Conservation (phyloP, 176 grass and related monocot species). For the Zizania latifolia region DNA sequence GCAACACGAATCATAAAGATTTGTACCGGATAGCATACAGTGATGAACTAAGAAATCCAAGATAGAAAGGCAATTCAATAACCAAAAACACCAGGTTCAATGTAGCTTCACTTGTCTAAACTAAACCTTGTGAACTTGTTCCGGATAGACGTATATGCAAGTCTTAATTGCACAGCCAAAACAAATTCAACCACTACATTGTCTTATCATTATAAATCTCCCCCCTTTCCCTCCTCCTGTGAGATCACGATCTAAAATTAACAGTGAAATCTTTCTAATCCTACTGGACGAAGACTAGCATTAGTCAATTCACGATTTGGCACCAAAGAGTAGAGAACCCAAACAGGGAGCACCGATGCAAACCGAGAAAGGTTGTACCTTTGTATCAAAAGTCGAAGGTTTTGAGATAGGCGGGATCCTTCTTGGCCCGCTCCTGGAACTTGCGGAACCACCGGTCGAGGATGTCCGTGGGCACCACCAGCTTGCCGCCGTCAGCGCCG, state of each 20-base stretch:
- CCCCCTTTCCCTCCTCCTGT: neutral
- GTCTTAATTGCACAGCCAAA: neutral
- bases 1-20: neutral
- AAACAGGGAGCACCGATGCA: neutral
- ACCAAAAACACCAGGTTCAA: neutral
- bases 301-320: neutral
- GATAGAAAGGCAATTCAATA: neutral
- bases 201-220: no score
- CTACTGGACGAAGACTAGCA: neutral
- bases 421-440: slow-evolving; percentile 90
- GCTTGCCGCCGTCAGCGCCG: slow-evolving; percentile 71
- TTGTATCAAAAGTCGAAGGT: slow-evolving; percentile 69
- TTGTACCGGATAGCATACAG: neutral
- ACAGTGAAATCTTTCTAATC: neutral
- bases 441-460: slow-evolving; percentile 91
- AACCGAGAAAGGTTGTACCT: slow-evolving; percentile 30
- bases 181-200: neutral
- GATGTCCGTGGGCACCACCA: slow-evolving; percentile 84
- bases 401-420: slow-evolving; percentile 76
- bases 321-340: neutral
- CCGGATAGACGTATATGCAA: neutral
- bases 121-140: no score
- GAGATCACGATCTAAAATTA: neutral
- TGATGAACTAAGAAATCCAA: neutral
- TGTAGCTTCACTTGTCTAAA: neutral